Evolutionary conservation across 2,329 filamentous ascomycete genomes (phyloP).

Genomic region (Aspergillus ruber): DNA sequence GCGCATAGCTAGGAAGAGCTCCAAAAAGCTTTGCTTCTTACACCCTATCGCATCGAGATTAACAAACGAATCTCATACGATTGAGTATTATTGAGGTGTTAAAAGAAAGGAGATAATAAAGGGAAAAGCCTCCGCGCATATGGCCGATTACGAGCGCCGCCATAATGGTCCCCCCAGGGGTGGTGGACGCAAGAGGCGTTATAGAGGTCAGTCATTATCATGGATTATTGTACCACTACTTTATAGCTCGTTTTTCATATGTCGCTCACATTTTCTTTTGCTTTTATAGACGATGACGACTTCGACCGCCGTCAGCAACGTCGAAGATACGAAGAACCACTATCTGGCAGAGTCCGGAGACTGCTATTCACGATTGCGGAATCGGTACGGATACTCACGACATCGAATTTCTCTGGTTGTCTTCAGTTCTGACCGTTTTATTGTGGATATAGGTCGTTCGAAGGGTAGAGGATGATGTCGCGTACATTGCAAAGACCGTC

Average conservation of each 20-base stretch:
- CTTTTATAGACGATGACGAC: conserved; percentile 63
- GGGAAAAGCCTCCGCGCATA: conserved; percentile 16
- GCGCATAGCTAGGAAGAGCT: conserved; percentile 6
- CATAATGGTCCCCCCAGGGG: conserved; percentile 43
- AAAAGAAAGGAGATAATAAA: background rate
- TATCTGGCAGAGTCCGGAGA: conserved; percentile 65
- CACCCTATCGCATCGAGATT: conserved; percentile 5
- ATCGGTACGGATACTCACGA: conserved; percentile 43
- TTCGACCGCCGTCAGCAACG: conserved; percentile 66
- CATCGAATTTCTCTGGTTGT: background rate
- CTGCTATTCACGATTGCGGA: conserved; percentile 77
- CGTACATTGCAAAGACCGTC: conserved; percentile 66
- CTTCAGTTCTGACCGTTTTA: conserved; percentile 1
- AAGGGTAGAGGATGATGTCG: conserved; percentile 71
- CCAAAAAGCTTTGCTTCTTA: conserved; percentile 1
- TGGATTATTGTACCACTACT: background rate
- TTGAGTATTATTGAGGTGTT: background rate
- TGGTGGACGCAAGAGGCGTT: conserved; percentile 63
- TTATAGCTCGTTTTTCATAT: background rate
- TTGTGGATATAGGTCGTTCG: conserved; percentile 52
- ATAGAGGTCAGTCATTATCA: conserved; percentile 56
- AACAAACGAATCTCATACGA: conserved; percentile 4
- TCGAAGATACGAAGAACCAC: conserved; percentile 66
- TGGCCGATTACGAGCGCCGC: conserved; percentile 54
- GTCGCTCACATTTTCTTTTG: conserved; percentile 21